Percentiles rank a stretch among this genome's conserved stretches.
phyloP scores from a whole-genome alignment of 495 filamentous ascomycete genomes.

The Xylaria palmicola region DNA sequence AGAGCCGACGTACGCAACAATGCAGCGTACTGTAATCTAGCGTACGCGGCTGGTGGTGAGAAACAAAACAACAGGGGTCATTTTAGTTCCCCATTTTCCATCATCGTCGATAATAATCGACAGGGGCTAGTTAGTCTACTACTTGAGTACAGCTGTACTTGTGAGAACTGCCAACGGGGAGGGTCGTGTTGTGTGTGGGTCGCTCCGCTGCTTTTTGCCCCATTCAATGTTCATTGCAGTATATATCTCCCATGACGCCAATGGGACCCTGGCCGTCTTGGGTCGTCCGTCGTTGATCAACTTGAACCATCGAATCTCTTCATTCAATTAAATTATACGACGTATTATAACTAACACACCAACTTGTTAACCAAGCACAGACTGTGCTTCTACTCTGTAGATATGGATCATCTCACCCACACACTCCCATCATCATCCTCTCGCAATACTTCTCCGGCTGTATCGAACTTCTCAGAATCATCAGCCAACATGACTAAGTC shows the following conservation, averaged over 20 bases:
- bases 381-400: background rate
- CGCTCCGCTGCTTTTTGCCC: slow-evolving; percentile 9
- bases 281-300: slow-evolving; percentile 6
- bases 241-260: slow-evolving; percentile 21
- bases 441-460: slow-evolving; percentile 11
- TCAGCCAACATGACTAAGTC: slow-evolving; percentile 16
- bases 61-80: slow-evolving; percentile 8
- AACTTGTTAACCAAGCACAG: background rate
- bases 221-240: slow-evolving; percentile 9
- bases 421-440: slow-evolving; percentile 11
- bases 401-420: slow-evolving; percentile 11
- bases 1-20: background rate
- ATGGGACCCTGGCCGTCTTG: slow-evolving; percentile 13
- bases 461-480: slow-evolving; percentile 10
- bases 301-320: slow-evolving; percentile 11
- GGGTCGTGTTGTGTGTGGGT: slow-evolving; percentile 10
- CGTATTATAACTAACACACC: background rate
- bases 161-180: slow-evolving; percentile 7
- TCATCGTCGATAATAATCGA: slow-evolving; percentile 15
- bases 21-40: background rate
- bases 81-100: slow-evolving; percentile 1
- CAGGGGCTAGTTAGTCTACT: slow-evolving; percentile 11
- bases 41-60: background rate
- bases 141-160: slow-evolving; percentile 10
- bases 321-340: background rate